Conservation (phyloP, 768 basidiomycete genomes). For the Nidula microcarpa region DNA sequence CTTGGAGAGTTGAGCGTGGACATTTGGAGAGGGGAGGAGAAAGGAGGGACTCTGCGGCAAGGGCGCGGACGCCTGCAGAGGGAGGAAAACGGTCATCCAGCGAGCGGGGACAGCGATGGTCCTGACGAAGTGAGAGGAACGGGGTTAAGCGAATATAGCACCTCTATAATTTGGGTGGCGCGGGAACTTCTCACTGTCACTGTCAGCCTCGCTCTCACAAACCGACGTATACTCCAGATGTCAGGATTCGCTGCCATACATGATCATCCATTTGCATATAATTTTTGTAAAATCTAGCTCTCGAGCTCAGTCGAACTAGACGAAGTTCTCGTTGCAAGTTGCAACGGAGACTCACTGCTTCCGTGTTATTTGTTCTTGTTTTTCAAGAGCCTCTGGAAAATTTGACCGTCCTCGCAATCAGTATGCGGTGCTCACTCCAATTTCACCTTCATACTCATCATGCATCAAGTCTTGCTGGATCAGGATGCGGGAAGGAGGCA, state of each 20-base stretch:
- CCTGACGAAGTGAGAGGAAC: not conserved
- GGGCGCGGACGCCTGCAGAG: conserved; percentile 46
- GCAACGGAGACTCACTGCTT: no score
- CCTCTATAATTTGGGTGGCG: conserved; percentile 10
- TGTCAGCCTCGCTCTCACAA: not conserved
- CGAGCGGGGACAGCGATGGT: conserved; percentile 10
- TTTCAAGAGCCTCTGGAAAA: no score
- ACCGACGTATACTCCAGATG: not conserved
- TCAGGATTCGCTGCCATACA: no score
- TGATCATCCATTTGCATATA: no score
- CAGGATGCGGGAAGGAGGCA: no score
- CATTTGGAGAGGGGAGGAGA: conserved; percentile 43
- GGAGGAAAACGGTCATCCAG: conserved; percentile 62
- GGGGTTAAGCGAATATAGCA: conserved; percentile 1
- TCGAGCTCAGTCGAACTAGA: no score
- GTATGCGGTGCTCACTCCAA: no score
- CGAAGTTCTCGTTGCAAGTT: no score
- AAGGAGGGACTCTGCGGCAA: conserved; percentile 55
- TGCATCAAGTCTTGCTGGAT: not conserved
- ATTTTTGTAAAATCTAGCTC: no score
- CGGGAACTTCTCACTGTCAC: conserved; percentile 11
- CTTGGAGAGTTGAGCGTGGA: conserved; percentile 43
- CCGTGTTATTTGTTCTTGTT: no score
- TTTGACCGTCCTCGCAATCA: no score
- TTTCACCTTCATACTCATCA: not conserved